Percentiles rank a stretch among this genome's conserved stretches.
These are phyloP conservation scores for Penicillium antarcticum DNA, from an alignment of 495 filamentous ascomycete genomes.

Conservation along the genomic window DNA sequence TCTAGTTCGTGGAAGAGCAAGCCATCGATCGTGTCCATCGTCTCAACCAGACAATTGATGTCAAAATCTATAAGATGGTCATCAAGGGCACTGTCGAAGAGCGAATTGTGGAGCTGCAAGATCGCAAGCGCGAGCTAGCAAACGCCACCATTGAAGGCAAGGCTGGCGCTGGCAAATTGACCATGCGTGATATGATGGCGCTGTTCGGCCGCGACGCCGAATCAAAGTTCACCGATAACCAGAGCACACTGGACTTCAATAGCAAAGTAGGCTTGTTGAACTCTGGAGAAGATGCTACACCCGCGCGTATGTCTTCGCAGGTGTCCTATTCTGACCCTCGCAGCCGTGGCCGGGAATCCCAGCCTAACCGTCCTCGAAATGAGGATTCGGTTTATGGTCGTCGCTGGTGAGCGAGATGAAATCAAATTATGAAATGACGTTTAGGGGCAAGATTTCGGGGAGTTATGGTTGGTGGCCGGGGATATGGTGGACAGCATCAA, in stretches of 20 bases:
- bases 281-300: constrained; percentile 17
- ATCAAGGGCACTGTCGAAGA: constrained; percentile 84
- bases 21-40: constrained; percentile 97
- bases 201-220: constrained; percentile 81
- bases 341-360: constrained; percentile 23
- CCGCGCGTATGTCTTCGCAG: constrained; percentile 8
- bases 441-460: background rate
- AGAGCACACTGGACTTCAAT: constrained; percentile 29
- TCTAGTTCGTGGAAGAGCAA: constrained; percentile 91
- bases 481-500: background rate
- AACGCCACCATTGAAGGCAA: constrained; percentile 81
- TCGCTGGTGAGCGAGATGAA: constrained; percentile 34
- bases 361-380: constrained; percentile 18
- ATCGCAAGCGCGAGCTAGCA: constrained; percentile 86
- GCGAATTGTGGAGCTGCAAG: constrained; percentile 85
- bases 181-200: constrained; percentile 88
- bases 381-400: constrained; percentile 46
- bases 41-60: constrained; percentile 89
- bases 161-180: constrained; percentile 72
- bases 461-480: background rate
- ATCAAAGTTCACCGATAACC: constrained; percentile 33
- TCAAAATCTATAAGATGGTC: constrained; percentile 90
- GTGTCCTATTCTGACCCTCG: constrained; percentile 21
- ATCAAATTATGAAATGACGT: constrained; percentile 5
- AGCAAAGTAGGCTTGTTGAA: constrained; percentile 25